Base-by-base conservation (phyloP, 75 land plant species). In the Pinus tabuliformis region DNA sequence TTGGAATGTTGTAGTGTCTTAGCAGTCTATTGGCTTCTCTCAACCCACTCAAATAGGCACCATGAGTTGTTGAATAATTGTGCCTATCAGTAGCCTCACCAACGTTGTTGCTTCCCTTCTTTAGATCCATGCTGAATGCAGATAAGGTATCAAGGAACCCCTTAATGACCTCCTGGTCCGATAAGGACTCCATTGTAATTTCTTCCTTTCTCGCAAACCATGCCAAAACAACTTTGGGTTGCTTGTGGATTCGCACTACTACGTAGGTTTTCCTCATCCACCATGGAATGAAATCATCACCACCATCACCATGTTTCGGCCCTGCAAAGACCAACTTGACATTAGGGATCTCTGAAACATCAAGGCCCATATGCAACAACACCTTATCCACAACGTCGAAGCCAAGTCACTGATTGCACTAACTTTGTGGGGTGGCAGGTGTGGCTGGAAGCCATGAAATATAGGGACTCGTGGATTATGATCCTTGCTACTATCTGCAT, bases 331-430 rank as follows among this genome's bases (percentile, higher is more conserved):
- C 62, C n/a, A 80, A 59, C 70, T 62, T 70, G 45, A 80, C 33
- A 59, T 76, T 16, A 21, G 78, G 79, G 20, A 65, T 6, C 18
- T 28, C 71, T 7, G 49, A 33, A 49, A 22, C 21, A 76, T 5
- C 26, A 49, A 76, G 61, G 42, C 70, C 75, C 56, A 63, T 82
- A 30, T 24, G 49, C 13, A 79, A 21, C 26, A 79, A 79, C 22
- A 81, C 39, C 65, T 83, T 83, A 72, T 83, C 84, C 56, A 83
- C 84, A 8, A 83, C 84, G 22, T 82, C 84, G 56, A 79, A 83
- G 4, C 84, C 84, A 20, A 83, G 83, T 52, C 60, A 59, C 59
- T 54, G 39, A 83, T 83, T 68, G 83, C 74, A 49, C 65, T 45
- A 20, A 74, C 56, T 61, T 83, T 83, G 73, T 64, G 57, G 4